These are phyloP conservation scores for Trichosporon sp. DNA, from an alignment of 1,284 basidiomycete genomes.

Conservation along the genomic window DNA sequence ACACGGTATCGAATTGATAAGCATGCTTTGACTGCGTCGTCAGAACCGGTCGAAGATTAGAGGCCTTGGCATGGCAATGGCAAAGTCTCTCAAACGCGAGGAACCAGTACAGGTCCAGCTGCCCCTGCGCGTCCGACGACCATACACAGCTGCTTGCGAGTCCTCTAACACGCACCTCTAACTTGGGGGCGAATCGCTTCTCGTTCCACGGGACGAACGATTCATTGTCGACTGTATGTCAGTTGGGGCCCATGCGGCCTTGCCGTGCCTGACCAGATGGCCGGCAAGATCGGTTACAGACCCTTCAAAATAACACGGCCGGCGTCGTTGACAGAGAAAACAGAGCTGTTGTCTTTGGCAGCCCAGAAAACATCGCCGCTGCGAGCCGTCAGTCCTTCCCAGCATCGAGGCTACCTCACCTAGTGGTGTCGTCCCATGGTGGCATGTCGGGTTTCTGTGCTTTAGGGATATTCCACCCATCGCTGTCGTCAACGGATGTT, in stretches of 20 bases:
- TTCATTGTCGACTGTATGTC: slow-evolving; percentile 28
- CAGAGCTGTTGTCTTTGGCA: slow-evolving; percentile 37
- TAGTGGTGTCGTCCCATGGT: slow-evolving; percentile 43
- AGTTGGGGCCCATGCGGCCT: background rate
- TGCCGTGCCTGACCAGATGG: slow-evolving; percentile 50
- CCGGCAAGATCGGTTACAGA: slow-evolving; percentile 22
- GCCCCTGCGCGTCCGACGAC: too few relatives aligned
- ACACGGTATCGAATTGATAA: slow-evolving; percentile 46
- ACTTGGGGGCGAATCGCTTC: slow-evolving; percentile 65
- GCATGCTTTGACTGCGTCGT: slow-evolving; percentile 52
- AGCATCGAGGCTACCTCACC: slow-evolving; percentile 28
- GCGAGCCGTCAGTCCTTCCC: background rate
- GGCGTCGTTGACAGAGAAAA: slow-evolving; percentile 56
- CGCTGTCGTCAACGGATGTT: slow-evolving; percentile 15
- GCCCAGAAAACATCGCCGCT: slow-evolving; percentile 59
- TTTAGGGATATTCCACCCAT: slow-evolving; percentile 24
- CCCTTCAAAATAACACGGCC: slow-evolving; percentile 76
- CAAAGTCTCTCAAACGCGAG: too few relatives aligned
- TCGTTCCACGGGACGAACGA: slow-evolving; percentile 51
- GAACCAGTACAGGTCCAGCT: too few relatives aligned
- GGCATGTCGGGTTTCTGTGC: background rate
- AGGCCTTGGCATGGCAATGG: too few relatives aligned
- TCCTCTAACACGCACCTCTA: slow-evolving; percentile 42
- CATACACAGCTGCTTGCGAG: background rate
- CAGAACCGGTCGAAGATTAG: background rate